phyloP scores from a whole-genome alignment of 1,284 basidiomycete genomes.

The Anthracocystis panici-leucophaei region DNA sequence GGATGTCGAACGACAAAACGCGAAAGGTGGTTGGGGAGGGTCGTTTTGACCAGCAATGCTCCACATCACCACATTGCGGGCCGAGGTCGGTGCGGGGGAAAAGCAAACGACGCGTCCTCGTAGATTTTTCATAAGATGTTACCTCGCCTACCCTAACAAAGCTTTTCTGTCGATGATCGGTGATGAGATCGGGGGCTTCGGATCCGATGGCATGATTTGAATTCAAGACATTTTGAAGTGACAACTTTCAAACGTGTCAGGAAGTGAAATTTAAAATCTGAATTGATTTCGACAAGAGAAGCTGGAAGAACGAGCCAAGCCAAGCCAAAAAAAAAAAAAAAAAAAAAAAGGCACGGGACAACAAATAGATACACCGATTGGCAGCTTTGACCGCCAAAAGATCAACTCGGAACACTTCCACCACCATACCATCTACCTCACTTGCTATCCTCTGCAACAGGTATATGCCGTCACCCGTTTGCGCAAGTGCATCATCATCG shows the following conservation, averaged over 20 bases:
- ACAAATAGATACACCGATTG: not conserved
- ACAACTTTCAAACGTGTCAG: not conserved
- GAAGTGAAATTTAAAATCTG: not conserved
- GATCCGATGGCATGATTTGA: conserved; percentile 4
- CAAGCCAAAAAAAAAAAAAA: too few relatives aligned
- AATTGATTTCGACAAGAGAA: conserved; percentile 3
- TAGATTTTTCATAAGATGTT: not conserved
- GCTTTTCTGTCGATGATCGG: not conserved
- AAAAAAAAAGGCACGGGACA: conserved; percentile 8
- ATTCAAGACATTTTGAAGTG: not conserved
- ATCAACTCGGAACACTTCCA: not conserved
- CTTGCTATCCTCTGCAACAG: conserved; percentile 6
- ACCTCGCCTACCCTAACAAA: too few relatives aligned
- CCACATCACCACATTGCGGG: conserved; percentile 2
- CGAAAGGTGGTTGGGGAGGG: too few relatives aligned
- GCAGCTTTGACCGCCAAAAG: too few relatives aligned
- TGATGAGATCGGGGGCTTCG: not conserved
- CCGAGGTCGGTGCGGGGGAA: conserved; percentile 2
- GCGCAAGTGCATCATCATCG: conserved; percentile 27
- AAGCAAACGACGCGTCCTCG: conserved; percentile 1
- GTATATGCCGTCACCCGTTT: conserved; percentile 46
- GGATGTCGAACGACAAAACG: not conserved
- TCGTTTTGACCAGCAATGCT: not conserved
- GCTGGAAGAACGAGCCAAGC: conserved; percentile 15
- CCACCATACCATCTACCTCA: conserved; percentile 7